These are phyloP conservation scores for Paramecium primaurelia DNA, from an alignment of 73 alveolate genomes.

Conservation along the genomic window DNA sequence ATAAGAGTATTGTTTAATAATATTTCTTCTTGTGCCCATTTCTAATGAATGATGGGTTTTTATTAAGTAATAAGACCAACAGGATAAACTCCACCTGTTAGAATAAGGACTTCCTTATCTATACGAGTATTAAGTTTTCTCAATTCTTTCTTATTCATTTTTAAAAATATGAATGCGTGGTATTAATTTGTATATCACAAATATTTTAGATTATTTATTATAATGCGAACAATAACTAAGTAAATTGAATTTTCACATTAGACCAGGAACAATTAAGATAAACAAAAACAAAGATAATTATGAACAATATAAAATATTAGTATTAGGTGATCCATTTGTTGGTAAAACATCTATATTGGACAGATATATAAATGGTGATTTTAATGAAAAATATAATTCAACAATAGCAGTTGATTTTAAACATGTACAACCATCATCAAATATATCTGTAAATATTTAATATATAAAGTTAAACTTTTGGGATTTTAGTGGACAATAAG, in stretches of 20 bases:
- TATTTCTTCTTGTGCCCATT: conserved; percentile 45
- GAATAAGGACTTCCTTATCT: conserved; percentile 56
- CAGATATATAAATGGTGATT: conserved; percentile 28
- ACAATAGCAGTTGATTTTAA: conserved; percentile 62
- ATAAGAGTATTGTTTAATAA: background rate
- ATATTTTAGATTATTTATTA: background rate
- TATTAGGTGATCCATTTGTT: conserved; percentile 47
- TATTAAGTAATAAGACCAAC: background rate
- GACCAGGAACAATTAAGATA: conserved; percentile 16
- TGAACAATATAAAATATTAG: conserved; percentile 9
- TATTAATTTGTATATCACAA: background rate
- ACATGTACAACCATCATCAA: conserved; percentile 2
- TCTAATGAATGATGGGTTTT: background rate
- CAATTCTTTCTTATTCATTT: conserved; percentile 12
- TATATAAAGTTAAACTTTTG: conserved; percentile 53
- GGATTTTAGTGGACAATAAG: conserved; percentile 74
- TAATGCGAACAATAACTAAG: background rate
- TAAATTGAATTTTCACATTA: background rate
- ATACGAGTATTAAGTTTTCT: background rate
- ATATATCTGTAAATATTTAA: background rate
- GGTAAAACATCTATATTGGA: conserved; percentile 41
- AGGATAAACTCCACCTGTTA: conserved; percentile 60
- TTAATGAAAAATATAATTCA: conserved; percentile 21
- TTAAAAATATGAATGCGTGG: background rate
- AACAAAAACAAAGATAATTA: background rate